phyloP scores from a whole-genome alignment of 2,329 filamentous ascomycete species.

The Delphinella strobiligena region DNA sequence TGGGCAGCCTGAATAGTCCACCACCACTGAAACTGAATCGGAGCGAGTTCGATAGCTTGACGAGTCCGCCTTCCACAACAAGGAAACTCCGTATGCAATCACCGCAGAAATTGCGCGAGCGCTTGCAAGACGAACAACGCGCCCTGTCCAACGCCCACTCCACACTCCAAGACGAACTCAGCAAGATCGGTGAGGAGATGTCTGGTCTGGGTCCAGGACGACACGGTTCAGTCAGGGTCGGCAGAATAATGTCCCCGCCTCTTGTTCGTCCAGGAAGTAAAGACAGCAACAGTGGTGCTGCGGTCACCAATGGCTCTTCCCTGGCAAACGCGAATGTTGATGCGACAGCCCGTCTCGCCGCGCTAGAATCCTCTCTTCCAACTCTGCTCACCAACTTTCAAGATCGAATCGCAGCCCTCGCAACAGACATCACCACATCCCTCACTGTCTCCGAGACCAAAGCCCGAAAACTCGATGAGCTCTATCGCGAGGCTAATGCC shows the following conservation, averaged over 20 bases:
- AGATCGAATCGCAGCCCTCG: constrained; percentile 50
- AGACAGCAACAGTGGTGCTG: neutral
- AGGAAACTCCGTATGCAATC: constrained; percentile 58
- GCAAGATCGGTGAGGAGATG: constrained; percentile 71
- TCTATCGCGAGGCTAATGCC: constrained; percentile 75
- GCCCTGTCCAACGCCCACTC: constrained; percentile 59
- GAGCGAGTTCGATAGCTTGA: neutral
- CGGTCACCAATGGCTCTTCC: constrained; percentile 34
- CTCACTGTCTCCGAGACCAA: constrained; percentile 66
- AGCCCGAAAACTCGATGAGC: constrained; percentile 69
- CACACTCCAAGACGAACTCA: constrained; percentile 61
- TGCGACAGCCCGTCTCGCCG: constrained; percentile 46
- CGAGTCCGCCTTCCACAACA: constrained; percentile 15
- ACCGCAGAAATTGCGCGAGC: constrained; percentile 61
- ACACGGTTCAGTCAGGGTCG: constrained; percentile 12
- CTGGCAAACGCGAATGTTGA: constrained; percentile 24
- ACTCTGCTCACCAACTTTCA: constrained; percentile 46
- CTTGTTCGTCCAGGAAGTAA: neutral
- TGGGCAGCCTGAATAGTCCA: constrained; percentile 5
- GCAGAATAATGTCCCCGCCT: constrained; percentile 11
- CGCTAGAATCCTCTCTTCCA: constrained; percentile 57
- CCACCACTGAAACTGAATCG: too few species aligned
- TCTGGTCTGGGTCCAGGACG: constrained; percentile 24
- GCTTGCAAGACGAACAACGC: constrained; percentile 70
- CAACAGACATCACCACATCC: constrained; percentile 58